Evolutionary conservation across 345 rosid genomes (phyloP).

Genomic region (Physaria fendleri): DNA sequence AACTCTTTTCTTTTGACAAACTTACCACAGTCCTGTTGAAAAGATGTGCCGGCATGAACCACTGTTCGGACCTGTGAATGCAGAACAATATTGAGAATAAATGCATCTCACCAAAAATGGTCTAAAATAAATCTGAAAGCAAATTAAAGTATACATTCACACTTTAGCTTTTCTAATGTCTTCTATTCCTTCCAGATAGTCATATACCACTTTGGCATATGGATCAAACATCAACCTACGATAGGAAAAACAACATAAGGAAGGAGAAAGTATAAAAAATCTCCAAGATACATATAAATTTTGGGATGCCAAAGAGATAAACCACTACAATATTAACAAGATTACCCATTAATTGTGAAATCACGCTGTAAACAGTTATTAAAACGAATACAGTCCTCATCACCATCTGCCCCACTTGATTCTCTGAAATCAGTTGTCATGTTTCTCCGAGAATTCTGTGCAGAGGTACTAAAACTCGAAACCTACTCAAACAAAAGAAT

Average conservation of each 20-base stretch:
- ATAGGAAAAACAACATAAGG: not conserved
- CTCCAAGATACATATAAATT: not conserved
- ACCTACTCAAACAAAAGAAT: slow-evolving; percentile 33
- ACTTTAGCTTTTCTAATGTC: slow-evolving; percentile 91
- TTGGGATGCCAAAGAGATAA: not conserved
- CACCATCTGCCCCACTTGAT: slow-evolving; percentile 42
- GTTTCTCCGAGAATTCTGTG: slow-evolving; percentile 25
- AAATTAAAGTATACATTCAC: slow-evolving; percentile 49
- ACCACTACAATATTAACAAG: slow-evolving; percentile 7
- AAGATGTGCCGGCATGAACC: slow-evolving; percentile 53
- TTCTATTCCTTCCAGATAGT: slow-evolving; percentile 84
- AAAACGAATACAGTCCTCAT: slow-evolving; percentile 67
- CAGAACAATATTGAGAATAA: slow-evolving; percentile 16
- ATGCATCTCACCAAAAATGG: not conserved
- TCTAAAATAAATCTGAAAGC: slow-evolving; percentile 18
- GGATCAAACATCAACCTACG: slow-evolving; percentile 95
- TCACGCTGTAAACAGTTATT: slow-evolving; percentile 76
- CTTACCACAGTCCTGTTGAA: slow-evolving; percentile 72
- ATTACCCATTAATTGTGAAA: slow-evolving; percentile 89
- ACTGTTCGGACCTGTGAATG: slow-evolving; percentile 52
- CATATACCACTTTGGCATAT: slow-evolving; percentile 67
- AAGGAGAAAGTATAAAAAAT: not conserved
- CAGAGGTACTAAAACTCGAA: slow-evolving; percentile 61
- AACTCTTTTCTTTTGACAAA: not conserved
- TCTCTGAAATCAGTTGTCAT: slow-evolving; percentile 25